These are phyloP conservation scores for Helicostylum pulchrum DNA, from an alignment of 192 early-diverging fungal genomes.

Conservation along the genomic window DNA sequence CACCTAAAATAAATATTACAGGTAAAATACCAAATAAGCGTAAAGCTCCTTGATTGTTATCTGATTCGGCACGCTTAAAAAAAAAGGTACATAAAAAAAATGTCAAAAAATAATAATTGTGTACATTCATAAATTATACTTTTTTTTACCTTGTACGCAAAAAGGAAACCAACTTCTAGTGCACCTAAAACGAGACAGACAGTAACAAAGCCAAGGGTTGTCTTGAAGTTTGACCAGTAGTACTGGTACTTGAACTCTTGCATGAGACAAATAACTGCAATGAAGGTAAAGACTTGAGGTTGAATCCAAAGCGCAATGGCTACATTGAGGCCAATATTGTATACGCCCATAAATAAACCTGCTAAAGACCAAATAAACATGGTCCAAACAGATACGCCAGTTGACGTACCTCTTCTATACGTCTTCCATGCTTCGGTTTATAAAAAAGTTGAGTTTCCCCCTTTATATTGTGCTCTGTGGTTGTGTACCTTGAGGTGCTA, in stretches of 20 bases:
- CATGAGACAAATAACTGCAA: constrained; percentile 33
- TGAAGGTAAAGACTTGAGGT: constrained; percentile 44
- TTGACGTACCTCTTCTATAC: constrained; percentile 32
- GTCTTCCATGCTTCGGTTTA: constrained; percentile 34
- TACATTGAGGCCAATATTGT: constrained; percentile 39
- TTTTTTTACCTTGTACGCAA: constrained; percentile 19
- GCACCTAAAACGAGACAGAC: constrained; percentile 14
- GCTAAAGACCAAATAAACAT: constrained; percentile 42
- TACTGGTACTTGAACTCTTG: constrained; percentile 40
- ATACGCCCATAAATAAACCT: constrained; percentile 37
- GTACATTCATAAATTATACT: neutral
- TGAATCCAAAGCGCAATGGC: constrained; percentile 45
- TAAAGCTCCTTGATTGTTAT: constrained; percentile 31
- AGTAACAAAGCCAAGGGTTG: neutral
- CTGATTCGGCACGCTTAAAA: constrained; percentile 25
- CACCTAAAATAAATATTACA: constrained; percentile 35
- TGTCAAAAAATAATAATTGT: neutral
- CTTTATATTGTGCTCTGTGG: no score
- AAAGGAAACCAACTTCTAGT: constrained; percentile 20
- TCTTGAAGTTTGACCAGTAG: constrained; percentile 11
- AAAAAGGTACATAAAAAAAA: neutral
- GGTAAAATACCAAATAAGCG: constrained; percentile 43
- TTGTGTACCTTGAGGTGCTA: constrained; percentile 43
- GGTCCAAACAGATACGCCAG: constrained; percentile 39
- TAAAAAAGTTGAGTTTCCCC: neutral